These are phyloP conservation scores for Penicillium desertorum DNA, from an alignment of 495 filamentous ascomycete genomes.

Conservation along the genomic window DNA sequence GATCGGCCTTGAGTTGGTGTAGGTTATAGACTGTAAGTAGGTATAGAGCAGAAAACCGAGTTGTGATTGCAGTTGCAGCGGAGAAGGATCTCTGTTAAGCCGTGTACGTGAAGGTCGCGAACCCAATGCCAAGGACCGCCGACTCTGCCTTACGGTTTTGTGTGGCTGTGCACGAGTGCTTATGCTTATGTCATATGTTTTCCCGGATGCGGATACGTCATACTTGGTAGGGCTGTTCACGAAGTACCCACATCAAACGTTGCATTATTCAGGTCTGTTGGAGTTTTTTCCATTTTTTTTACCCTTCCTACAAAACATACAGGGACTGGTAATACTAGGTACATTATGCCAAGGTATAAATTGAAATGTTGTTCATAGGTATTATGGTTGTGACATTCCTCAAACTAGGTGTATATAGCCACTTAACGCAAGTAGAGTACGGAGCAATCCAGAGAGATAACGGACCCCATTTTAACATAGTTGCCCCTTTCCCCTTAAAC, in stretches of 20 bases:
- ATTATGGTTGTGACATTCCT: background rate
- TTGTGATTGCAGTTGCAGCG: background rate
- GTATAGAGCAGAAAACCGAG: background rate
- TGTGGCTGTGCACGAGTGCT: conserved; percentile 2
- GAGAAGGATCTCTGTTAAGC: background rate
- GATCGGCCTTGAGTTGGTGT: background rate
- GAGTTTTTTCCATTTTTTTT: background rate
- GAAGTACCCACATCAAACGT: background rate
- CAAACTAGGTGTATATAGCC: background rate
- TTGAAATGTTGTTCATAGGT: background rate
- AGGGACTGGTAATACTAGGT: background rate
- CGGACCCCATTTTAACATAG: background rate
- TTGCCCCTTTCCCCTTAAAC: background rate
- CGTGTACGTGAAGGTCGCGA: background rate
- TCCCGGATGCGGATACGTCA: conserved; percentile 31
- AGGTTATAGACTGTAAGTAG: background rate
- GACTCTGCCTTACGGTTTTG: background rate
- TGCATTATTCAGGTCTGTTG: conserved; percentile 2
- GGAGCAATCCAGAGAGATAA: background rate
- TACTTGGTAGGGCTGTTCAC: conserved; percentile 8
- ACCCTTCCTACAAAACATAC: background rate
- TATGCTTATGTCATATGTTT: conserved; percentile 12
- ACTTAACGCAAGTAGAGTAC: background rate
- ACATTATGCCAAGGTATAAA: background rate
- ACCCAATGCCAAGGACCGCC: background rate